These are phyloP conservation scores for Prunus armeniaca DNA, from an alignment of 306 rosid species.

Conservation along the genomic window DNA sequence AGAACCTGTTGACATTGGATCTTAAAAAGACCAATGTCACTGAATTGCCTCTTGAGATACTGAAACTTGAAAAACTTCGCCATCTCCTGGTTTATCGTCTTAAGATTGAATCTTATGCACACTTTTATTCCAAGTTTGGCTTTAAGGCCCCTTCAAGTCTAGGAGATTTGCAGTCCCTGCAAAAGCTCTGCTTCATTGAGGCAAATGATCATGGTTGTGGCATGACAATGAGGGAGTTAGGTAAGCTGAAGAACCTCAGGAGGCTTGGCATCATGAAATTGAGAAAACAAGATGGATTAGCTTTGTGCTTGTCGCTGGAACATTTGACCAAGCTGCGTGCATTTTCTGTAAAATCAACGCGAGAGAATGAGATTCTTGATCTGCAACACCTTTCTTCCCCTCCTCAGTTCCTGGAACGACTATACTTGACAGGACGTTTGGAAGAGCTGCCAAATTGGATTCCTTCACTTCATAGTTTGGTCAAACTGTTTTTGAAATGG, in stretches of 20 bases:
- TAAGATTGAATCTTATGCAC: conserved; percentile 10
- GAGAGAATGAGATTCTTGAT: conserved; percentile 28
- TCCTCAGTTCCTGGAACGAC: conserved; percentile 34
- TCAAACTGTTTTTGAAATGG: conserved; percentile 29
- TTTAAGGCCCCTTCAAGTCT: conserved; percentile 22
- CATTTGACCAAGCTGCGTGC: conserved; percentile 19
- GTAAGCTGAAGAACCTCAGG: conserved; percentile 31
- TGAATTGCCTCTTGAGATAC: conserved; percentile 35
- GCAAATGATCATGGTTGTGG: conserved; percentile 9
- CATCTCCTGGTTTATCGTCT: conserved; percentile 35
- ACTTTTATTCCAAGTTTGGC: conserved; percentile 21
- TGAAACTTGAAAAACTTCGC: conserved; percentile 36
- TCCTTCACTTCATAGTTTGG: conserved; percentile 30
- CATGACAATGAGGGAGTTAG: conserved; percentile 20
- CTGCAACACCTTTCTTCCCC: conserved; percentile 35
- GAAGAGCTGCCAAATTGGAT: conserved; percentile 39
- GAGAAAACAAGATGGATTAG: conserved; percentile 25
- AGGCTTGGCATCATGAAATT: conserved; percentile 30
- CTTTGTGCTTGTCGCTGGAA: conserved; percentile 32
- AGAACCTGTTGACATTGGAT: conserved; percentile 35
- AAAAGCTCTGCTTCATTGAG: conserved; percentile 35
- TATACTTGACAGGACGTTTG: conserved; percentile 37
- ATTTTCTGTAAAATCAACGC: conserved; percentile 20
- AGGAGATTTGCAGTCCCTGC: conserved; percentile 28
- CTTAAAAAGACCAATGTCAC: conserved; percentile 33